phyloP scores from a whole-genome alignment of 192 early-diverging fungal genomes.

The Lunasporangiospora selenospora region DNA sequence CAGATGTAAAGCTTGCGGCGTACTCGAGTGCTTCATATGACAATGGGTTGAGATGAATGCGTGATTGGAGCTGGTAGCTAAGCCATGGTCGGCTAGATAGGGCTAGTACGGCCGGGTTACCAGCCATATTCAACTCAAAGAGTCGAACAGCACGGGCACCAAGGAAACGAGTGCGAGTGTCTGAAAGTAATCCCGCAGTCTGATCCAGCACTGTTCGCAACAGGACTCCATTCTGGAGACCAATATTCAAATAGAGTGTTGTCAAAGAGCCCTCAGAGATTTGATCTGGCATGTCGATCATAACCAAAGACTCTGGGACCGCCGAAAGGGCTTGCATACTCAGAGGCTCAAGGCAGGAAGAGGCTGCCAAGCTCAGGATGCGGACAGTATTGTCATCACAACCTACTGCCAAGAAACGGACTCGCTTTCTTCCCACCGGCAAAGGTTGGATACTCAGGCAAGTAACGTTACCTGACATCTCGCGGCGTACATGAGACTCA shows the following conservation, averaged over 20 bases:
- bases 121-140: slow-evolving; percentile 70
- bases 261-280: slow-evolving; percentile 62
- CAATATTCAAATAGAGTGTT: slow-evolving; percentile 84
- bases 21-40: slow-evolving; percentile 86
- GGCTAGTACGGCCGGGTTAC: slow-evolving; percentile 78
- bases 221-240: slow-evolving; percentile 89
- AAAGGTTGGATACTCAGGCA: slow-evolving; percentile 83
- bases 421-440: slow-evolving; percentile 74
- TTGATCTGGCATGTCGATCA: slow-evolving; percentile 84
- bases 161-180: slow-evolving; percentile 84
- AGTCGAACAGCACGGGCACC: slow-evolving; percentile 88
- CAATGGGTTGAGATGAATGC: slow-evolving; percentile 82
- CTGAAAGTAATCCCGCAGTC: slow-evolving; percentile 81
- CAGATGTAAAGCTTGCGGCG: slow-evolving; percentile 82
- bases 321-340: slow-evolving; percentile 78
- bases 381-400: slow-evolving; percentile 94
- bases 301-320: slow-evolving; percentile 72
- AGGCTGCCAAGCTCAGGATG: slow-evolving; percentile 83
- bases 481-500: slow-evolving; percentile 84
- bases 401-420: slow-evolving; percentile 88
- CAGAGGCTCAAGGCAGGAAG: slow-evolving; percentile 76
- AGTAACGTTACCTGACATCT: slow-evolving; percentile 73
- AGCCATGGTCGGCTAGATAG: slow-evolving; percentile 91
- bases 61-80: slow-evolving; percentile 77
- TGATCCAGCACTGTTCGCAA: slow-evolving; percentile 87